Base-by-base conservation (phyloP, 1,284 basidiomycete genomes). In the Dichomitus squalens region DNA sequence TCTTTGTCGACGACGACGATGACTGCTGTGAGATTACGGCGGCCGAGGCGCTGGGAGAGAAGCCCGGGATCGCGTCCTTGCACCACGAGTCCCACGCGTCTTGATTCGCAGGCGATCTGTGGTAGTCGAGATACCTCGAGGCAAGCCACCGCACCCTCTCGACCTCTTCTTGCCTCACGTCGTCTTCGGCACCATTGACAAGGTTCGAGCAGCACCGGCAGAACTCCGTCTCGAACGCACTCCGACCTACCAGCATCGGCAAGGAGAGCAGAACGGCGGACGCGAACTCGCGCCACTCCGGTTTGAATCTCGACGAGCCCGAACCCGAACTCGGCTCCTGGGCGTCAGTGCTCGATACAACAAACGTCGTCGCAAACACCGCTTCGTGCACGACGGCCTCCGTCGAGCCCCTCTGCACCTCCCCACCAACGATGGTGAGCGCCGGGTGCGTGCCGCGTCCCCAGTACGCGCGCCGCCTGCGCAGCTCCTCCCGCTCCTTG, bases 381-480 rank as follows among this genome's bases (percentile, higher is more conserved):
- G 84, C 74, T 72, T 93, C 92, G 66, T 94, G 92, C 0, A 88
- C 75, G 9, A 93, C 77, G 1, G 91, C 89, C 68, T 93, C 91
- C 40, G 87, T 80, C 0, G 84, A 85, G 2, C 90, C 92, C 46
- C 80, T 84, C 64, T 81, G 76, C 29, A 90, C 76, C 16, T 75
- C 79, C 9, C 69, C 73, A n/a, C 70, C 72, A n/a, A 70, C 70
- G 62, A 76, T 59, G 4, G 82, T 72, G 11, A 93, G 73, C 56
- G 88, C 85, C 11, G 91, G 91, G 74, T 93, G 92, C 4, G 82
- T 85, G 47, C 77, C 77, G 53, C 88, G 76, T 7, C 92, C 92
- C 90, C 91, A 93, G 70, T 84, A 94, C 7, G 86, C 86, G 40
- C 91, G 75, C 67, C 83, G 85, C 75, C 83, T 82, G 68, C 84